phyloP scores from a whole-genome alignment of 2,329 filamentous ascomycete species.

The Stagonosporopsis vannaccii region DNA sequence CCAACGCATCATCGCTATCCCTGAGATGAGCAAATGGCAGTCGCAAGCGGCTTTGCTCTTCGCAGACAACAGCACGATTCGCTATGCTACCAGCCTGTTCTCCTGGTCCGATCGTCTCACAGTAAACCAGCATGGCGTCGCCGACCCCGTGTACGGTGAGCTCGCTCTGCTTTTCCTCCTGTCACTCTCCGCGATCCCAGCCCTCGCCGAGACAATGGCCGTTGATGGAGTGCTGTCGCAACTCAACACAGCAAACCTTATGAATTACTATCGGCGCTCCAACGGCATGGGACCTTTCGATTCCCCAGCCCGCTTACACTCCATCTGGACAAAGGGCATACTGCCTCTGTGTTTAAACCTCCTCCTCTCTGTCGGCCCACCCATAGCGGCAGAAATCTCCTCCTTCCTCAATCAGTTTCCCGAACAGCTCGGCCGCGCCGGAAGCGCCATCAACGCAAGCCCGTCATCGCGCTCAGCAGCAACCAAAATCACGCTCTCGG shows the following conservation, averaged over 20 bases:
- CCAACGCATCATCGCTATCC: conserved; percentile 81
- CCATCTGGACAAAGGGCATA: conserved; percentile 88
- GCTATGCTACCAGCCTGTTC: conserved; percentile 85
- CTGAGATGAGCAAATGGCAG: conserved; percentile 72
- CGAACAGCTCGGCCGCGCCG: conserved; percentile 74
- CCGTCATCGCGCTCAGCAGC: conserved; percentile 18
- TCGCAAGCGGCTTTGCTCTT: conserved; percentile 57
- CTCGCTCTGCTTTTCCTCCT: conserved; percentile 88
- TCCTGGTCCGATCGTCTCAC: conserved; percentile 91
- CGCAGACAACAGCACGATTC: conserved; percentile 71
- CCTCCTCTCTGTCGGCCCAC: conserved; percentile 78
- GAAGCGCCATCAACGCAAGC: conserved; percentile 71
- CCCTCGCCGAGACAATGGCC: conserved; percentile 87
- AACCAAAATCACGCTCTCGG: conserved; percentile 72
- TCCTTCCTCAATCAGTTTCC: conserved; percentile 91
- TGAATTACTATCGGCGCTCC: conserved; percentile 73
- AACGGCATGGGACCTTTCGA: conserved; percentile 82
- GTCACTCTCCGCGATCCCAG: conserved; percentile 80
- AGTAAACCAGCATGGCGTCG: conserved; percentile 59
- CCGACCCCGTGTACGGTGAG: conserved; percentile 91
- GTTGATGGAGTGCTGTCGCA: conserved; percentile 83
- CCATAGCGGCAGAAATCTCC: conserved; percentile 83
- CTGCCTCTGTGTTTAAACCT: conserved; percentile 90
- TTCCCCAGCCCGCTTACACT: conserved; percentile 77
- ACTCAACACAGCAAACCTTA: conserved; percentile 79